Percentiles rank a stretch among this genome's conserved stretches.
These are phyloP conservation scores for Galeopsis tetrahit DNA, from an alignment of 257 asterid genomes.

Conservation along the genomic window DNA sequence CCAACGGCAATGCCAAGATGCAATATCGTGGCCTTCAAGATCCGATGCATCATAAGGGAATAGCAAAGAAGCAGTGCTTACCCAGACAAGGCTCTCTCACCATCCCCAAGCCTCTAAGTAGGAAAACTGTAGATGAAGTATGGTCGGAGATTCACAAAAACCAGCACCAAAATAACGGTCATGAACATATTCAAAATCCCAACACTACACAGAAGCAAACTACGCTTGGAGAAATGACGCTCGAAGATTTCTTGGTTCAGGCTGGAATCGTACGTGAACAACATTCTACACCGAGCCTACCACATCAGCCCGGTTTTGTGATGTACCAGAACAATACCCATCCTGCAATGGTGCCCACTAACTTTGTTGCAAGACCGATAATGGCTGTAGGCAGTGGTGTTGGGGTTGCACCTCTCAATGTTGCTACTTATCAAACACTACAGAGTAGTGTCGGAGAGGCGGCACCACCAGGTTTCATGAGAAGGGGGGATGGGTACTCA, in stretches of 20 bases:
- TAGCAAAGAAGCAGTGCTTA: slow-evolving; percentile 52
- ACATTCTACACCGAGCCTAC: slow-evolving; percentile 25
- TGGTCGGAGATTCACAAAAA: slow-evolving; percentile 69
- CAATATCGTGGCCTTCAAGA: slow-evolving; percentile 37
- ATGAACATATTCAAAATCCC: slow-evolving; percentile 33
- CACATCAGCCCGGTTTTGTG: slow-evolving; percentile 48
- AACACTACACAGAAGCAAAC: slow-evolving; percentile 49
- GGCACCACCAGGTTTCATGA: slow-evolving; percentile 37
- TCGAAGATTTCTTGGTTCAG: slow-evolving; percentile 74
- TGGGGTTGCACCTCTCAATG: slow-evolving; percentile 16
- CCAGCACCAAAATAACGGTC: slow-evolving; percentile 28
- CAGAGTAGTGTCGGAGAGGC: slow-evolving; percentile 49
- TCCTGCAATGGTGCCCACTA: slow-evolving; percentile 28
- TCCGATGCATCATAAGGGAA: slow-evolving; percentile 25
- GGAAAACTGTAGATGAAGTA: slow-evolving; percentile 82
- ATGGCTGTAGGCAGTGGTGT: slow-evolving; percentile 31
- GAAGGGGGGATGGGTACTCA: slow-evolving; percentile 48
- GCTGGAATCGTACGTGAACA: slow-evolving; percentile 80
- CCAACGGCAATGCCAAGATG: neutral
- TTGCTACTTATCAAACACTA: slow-evolving; percentile 35
- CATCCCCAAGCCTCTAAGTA: slow-evolving; percentile 60
- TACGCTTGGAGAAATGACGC: slow-evolving; percentile 79
- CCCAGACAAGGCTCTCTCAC: slow-evolving; percentile 68
- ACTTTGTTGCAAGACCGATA: slow-evolving; percentile 42
- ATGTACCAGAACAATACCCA: slow-evolving; percentile 46